A percentile compares a stretch with the other conserved stretches of the same genome.
phyloP scores from a whole-genome alignment of 225 moss, liverwort and hornwort species.

The Pseudisothecium myosuroides region DNA sequence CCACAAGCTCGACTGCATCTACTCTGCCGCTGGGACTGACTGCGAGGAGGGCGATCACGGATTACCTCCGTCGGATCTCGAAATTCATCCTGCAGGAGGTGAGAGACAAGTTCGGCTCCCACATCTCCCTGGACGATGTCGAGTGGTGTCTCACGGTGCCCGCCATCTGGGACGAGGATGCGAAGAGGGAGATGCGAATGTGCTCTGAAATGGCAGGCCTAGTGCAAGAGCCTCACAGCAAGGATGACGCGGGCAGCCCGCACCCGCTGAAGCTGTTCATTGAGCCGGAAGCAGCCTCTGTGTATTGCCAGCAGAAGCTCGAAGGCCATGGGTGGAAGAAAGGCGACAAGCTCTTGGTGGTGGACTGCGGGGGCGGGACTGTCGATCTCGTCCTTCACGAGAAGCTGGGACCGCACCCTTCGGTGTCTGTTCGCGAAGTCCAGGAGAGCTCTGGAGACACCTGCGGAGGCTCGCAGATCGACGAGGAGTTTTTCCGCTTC shows the following conservation, averaged over 20 bases:
- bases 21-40: not conserved
- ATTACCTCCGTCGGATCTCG: not conserved
- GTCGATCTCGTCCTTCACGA: not conserved
- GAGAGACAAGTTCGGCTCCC: not conserved
- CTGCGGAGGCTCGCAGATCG: slow-evolving; percentile 5
- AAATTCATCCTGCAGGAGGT: not conserved
- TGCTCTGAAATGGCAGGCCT: slow-evolving; percentile 9
- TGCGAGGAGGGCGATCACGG: not conserved
- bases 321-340: not conserved
- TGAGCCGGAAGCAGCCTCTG: not conserved
- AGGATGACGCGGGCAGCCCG: not conserved
- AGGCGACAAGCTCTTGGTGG: no score
- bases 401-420: not conserved
- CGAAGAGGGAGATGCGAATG: not conserved
- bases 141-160: slow-evolving; percentile 38
- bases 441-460: slow-evolving; percentile 3
- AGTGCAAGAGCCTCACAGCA: not conserved
- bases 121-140: not conserved
- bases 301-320: not conserved
- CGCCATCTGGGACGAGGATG: slow-evolving; percentile 16
- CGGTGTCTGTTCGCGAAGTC: not conserved
- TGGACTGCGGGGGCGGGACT: not conserved
- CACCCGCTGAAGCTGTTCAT: not conserved
- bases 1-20: not conserved
- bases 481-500: not conserved